phyloP scores from a whole-genome alignment of 2,329 filamentous ascomycete species.

The Reticulascus tulasneorum region DNA sequence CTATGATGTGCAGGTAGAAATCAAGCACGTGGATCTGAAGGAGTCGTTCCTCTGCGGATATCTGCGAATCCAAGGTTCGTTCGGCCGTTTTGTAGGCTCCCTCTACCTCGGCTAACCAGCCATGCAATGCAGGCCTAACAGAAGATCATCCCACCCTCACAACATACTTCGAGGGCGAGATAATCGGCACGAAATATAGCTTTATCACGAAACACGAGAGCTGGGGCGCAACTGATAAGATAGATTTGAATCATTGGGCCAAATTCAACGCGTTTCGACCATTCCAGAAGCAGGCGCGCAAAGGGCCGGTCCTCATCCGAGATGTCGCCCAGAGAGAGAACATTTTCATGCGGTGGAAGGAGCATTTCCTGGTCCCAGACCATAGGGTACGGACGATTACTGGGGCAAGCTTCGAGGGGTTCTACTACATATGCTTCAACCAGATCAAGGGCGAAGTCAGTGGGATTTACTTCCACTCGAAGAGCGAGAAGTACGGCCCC shows the following conservation, averaged over 20 bases:
- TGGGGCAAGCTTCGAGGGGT: slow-evolving; percentile 95
- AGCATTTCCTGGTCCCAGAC: slow-evolving; percentile 94
- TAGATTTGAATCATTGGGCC: slow-evolving; percentile 88
- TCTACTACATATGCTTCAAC: slow-evolving; percentile 99
- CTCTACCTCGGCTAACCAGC: slow-evolving; percentile 13
- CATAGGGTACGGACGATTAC: slow-evolving; percentile 87
- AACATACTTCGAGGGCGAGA: slow-evolving; percentile 97
- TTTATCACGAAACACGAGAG: slow-evolving; percentile 85
- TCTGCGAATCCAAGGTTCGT: slow-evolving; percentile 83
- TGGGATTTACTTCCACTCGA: slow-evolving; percentile 96
- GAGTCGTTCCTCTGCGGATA: slow-evolving; percentile 96
- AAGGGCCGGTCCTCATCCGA: slow-evolving; percentile 54
- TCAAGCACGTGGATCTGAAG: slow-evolving; percentile 91
- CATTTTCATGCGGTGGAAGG: slow-evolving; percentile 99
- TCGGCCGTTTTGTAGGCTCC: slow-evolving; percentile 7
- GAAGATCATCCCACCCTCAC: slow-evolving; percentile 96
- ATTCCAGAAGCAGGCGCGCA: slow-evolving; percentile 56
- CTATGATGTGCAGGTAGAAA: slow-evolving; percentile 94
- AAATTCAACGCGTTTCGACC: slow-evolving; percentile 85
- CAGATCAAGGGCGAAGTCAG: slow-evolving; percentile 80
- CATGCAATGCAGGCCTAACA: slow-evolving; percentile 64
- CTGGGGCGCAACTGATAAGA: slow-evolving; percentile 90
- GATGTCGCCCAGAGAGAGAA: slow-evolving; percentile 78
- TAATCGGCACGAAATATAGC: slow-evolving; percentile 92
- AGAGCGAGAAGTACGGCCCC: slow-evolving; percentile 84